A percentile compares a stretch with the other conserved stretches of the same genome.
These are phyloP conservation scores for Yamadazyma philogaea DNA, from an alignment of 805 yeast species.

Conservation along the genomic window DNA sequence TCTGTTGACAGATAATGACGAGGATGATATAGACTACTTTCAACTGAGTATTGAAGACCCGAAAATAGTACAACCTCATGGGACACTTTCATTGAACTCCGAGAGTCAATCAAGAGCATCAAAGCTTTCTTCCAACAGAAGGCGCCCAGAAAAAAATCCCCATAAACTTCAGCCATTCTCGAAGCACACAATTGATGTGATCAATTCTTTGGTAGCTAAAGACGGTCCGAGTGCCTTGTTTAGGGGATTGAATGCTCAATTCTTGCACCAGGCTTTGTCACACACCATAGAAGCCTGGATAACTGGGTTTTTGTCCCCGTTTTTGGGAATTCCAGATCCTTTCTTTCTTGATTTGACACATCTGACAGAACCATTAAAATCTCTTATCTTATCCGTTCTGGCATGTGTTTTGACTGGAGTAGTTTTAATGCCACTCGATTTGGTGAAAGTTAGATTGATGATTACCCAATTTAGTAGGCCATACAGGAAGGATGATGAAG, in stretches of 20 bases:
- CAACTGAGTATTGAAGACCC: background rate
- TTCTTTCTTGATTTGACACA: conserved; percentile 77
- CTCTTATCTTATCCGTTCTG: conserved; percentile 63
- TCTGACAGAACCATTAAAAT: conserved; percentile 68
- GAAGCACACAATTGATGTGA: conserved; percentile 62
- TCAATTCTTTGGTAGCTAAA: conserved; percentile 58
- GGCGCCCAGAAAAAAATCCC: conserved; percentile 8
- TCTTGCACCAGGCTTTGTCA: conserved; percentile 69
- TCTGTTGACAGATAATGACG: conserved; percentile 13
- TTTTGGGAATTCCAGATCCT: conserved; percentile 84
- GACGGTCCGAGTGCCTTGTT: conserved; percentile 72
- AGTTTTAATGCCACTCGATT: conserved; percentile 73
- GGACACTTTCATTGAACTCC: background rate
- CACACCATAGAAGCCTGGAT: conserved; percentile 88
- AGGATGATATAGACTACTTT: conserved; percentile 36
- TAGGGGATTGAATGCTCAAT: conserved; percentile 76
- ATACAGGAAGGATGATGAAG: conserved; percentile 5
- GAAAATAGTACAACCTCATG: background rate
- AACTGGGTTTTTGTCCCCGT: conserved; percentile 80
- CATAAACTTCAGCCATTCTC: conserved; percentile 53
- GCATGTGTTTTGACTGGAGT: conserved; percentile 74
- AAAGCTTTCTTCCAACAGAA: conserved; percentile 6
- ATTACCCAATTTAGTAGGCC: conserved; percentile 56
- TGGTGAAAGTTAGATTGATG: conserved; percentile 74
- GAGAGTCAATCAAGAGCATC: background rate